These are phyloP conservation scores for Wickerhamiella azymoides DNA, from an alignment of 805 yeast genomes.

Conservation along the genomic window DNA sequence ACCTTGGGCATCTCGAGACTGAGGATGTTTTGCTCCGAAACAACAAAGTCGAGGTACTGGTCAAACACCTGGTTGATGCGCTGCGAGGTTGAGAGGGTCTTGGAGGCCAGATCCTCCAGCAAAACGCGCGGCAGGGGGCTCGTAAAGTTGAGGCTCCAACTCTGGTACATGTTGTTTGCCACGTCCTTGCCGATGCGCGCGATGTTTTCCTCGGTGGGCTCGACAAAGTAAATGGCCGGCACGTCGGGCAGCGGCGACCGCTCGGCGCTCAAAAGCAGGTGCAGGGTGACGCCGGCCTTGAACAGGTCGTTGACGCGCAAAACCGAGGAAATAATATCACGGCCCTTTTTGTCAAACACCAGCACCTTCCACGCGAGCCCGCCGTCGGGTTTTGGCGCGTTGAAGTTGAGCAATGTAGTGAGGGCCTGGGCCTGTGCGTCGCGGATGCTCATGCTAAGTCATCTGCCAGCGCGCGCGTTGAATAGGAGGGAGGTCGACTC, in stretches of 20 bases:
- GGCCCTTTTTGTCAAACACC: conserved; percentile 65
- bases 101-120: conserved; percentile 78
- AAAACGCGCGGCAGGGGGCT: conserved; percentile 62
- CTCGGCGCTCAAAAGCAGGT: conserved; percentile 53
- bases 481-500: no score
- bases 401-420: conserved; percentile 71
- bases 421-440: conserved; percentile 7
- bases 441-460: conserved; percentile 8
- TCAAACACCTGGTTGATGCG: conserved; percentile 82
- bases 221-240: conserved; percentile 83
- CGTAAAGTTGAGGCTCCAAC: conserved; percentile 74
- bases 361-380: conserved; percentile 66
- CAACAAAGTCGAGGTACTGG: conserved; percentile 83
- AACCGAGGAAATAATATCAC: conserved; percentile 81
- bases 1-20: conserved; percentile 55
- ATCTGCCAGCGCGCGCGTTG: conserved; percentile 1
- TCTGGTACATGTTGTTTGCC: conserved; percentile 59
- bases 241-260: conserved; percentile 87
- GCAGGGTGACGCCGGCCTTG: conserved; percentile 84
- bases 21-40: conserved; percentile 84
- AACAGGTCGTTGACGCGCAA: conserved; percentile 81
- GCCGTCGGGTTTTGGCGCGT: conserved; percentile 35
- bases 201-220: conserved; percentile 72
- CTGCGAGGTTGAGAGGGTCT: conserved; percentile 51
- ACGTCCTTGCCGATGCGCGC: conserved; percentile 57